Base-by-base conservation (phyloP, 2,329 filamentous ascomycete genomes). In the Nothophaeocryptopus gaeumannii region DNA sequence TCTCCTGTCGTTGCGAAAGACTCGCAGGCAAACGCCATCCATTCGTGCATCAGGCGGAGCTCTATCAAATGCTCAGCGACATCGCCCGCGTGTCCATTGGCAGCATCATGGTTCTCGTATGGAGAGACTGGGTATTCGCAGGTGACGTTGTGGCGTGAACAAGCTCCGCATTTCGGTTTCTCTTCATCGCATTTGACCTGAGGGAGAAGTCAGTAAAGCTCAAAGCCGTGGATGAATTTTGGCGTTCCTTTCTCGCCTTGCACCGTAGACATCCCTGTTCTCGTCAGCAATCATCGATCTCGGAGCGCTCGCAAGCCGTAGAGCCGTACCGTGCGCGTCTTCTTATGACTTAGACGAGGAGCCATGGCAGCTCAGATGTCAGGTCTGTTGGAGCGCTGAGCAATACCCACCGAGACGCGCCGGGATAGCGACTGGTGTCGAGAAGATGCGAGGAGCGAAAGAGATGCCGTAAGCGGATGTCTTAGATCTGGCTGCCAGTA, bases 171-270 rank as follows among this genome's bases (percentile, higher is more conserved):
- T 26, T 39, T 48, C 2, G 59, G 60, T 26, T 47, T 42, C 8
- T 26, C 37, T 42, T 63, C 60, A 44, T 59, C 59, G 44, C 60
- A 59, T 50, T 58, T 47, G 20, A 46, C 47, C 15, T 26, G 20
- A 16, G 16, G 9, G 31, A 11, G 26, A 41, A 30, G 4, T 14
- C 10, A 41, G 30, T 36, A 8, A 50, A 49, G 40, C 56, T 58
- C n/a, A 58, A 52, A 32, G 20, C 3, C 20, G 20, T 26, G 7
- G 20, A 26, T 26, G 20, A 7, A 7, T 3, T 26, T 26, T 26
- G 3, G 20, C 20, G 20, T 26, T 26, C 20, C 20, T 58, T 61
- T 10, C 58, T 46, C 30, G 50, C 50, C 42, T 60, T 61, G 40
- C 59, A 61, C 12, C 53, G 46, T 13, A 49, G 49, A 40, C 55